Percentiles rank a stretch among this genome's conserved stretches.
Conservation (phyloP, 345 rosid species). For the Salix viminalis region DNA sequence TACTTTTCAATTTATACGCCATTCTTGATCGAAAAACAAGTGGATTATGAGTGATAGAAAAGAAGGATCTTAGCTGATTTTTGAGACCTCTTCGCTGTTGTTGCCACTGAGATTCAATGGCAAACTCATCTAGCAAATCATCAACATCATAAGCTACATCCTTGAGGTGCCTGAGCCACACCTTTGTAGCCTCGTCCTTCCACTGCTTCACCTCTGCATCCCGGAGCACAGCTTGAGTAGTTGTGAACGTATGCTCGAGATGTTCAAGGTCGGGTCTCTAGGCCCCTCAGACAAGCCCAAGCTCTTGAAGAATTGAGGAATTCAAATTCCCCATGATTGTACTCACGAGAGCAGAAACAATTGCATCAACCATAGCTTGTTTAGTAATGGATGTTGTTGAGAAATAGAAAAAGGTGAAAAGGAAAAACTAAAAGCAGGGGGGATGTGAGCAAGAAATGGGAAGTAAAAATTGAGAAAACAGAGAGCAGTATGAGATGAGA, state of each 20-base stretch:
- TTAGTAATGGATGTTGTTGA: no score
- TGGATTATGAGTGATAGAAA: not conserved
- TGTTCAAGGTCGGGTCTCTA: not conserved
- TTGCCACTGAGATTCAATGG: not conserved
- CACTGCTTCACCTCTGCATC: constrained; percentile 18
- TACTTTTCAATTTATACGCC: not conserved
- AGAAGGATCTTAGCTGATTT: not conserved
- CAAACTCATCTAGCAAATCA: constrained; percentile 4
- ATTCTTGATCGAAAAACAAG: not conserved
- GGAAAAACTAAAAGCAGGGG: no score
- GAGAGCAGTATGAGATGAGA: no score
- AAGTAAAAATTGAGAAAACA: no score
- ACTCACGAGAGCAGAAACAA: constrained; percentile 1
- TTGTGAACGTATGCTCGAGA: not conserved
- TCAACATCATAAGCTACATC: constrained; percentile 9
- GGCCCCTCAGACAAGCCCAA: not conserved
- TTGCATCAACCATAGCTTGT: constrained; percentile 1
- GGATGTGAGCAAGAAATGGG: no score
- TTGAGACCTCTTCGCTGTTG: not conserved
- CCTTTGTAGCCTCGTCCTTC: not conserved
- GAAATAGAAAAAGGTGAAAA: no score
- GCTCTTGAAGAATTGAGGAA: not conserved
- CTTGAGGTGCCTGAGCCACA: not conserved
- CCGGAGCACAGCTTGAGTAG: constrained; percentile 5
- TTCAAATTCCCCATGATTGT: not conserved